phyloP scores from a whole-genome alignment of 2,329 filamentous ascomycete species.

The Alternaria ventricosa region DNA sequence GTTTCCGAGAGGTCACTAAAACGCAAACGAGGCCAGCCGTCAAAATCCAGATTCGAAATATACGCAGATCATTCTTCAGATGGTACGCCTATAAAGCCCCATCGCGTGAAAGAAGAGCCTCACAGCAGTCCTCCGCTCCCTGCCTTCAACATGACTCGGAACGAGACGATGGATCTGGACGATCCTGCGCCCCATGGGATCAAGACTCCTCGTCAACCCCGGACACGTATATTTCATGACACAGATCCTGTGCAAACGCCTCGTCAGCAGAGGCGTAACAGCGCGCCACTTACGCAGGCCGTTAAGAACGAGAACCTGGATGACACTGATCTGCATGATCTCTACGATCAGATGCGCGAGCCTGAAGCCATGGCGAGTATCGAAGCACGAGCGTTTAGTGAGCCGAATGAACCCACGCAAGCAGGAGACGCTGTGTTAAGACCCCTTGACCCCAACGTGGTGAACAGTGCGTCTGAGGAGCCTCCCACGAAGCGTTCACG shows the following conservation, averaged over 20 bases:
- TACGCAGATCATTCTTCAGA: slow-evolving; percentile 32
- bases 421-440: slow-evolving; percentile 20
- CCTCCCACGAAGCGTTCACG: slow-evolving; percentile 30
- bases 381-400: slow-evolving; percentile 30
- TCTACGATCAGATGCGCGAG: not conserved
- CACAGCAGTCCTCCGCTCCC: slow-evolving; percentile 39
- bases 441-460: slow-evolving; percentile 37
- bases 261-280: slow-evolving; percentile 38
- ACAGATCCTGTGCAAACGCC: slow-evolving; percentile 17
- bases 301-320: slow-evolving; percentile 21
- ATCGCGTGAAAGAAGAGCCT: slow-evolving; percentile 51
- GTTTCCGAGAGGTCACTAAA: slow-evolving; percentile 53
- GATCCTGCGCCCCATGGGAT: slow-evolving; percentile 37
- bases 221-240: slow-evolving; percentile 12
- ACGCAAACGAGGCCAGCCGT: slow-evolving; percentile 45
- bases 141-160: slow-evolving; percentile 32
- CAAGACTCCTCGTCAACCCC: slow-evolving; percentile 38
- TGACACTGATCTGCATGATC: not conserved
- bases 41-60: slow-evolving; percentile 21
- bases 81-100: slow-evolving; percentile 39
- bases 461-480: slow-evolving; percentile 16
- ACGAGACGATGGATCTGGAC: slow-evolving; percentile 56
- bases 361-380: not conserved
- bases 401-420: slow-evolving; percentile 17
- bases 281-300: slow-evolving; percentile 31